Base-by-base conservation (phyloP, 2,329 filamentous ascomycete genomes). In the Neofusicoccum parvum region DNA sequence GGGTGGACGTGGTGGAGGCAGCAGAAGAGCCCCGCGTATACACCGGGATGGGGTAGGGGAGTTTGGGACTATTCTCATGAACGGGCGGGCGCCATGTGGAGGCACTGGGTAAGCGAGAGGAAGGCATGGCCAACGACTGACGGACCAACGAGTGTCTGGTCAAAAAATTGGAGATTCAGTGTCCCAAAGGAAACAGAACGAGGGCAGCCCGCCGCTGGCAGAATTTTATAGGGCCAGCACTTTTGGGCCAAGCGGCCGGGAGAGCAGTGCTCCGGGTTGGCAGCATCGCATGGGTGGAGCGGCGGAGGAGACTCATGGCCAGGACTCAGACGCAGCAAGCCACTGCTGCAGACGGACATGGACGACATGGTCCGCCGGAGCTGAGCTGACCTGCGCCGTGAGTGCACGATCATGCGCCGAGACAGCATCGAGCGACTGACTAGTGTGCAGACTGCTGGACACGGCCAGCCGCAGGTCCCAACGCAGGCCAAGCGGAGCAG, bases 331-430 rank as follows among this genome's bases (percentile, higher is more conserved):
- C 23, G 41, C 20, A 59, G 9, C 54, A 32, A 59, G 54, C 54
- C 39, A 59, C 39, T 14, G 39, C 54, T 45, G 54, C 54, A 59
- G 15, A 14, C 14, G 53, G 37, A 14, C 15, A 11, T 56, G 53
- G 39, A 56, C 17, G 6, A 20, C 9, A 53, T 15, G 50, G 36
- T n/a, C 36, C 20, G 37, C 32, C 54, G 41, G 56, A 60, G 56
- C 56, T 60, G 56, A 60, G 43, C 56, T 60, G 56, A 48, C 27
- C 10, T 20, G 12, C 12, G 17, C 23, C 5, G 37, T 10, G n/a
- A 17, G 41, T 3, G 41, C 56, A 48, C 56, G 27, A 60, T 37
- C 56, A 60, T 60, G 56, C 56, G 56, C 56, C 56, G 56, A 60
- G 56, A 60, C 56, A 20, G 41, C 39, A 59, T 32, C 20, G 27